Base-by-base conservation (phyloP, 2,329 filamentous ascomycete species). In the Talaromyces sp. region DNA sequence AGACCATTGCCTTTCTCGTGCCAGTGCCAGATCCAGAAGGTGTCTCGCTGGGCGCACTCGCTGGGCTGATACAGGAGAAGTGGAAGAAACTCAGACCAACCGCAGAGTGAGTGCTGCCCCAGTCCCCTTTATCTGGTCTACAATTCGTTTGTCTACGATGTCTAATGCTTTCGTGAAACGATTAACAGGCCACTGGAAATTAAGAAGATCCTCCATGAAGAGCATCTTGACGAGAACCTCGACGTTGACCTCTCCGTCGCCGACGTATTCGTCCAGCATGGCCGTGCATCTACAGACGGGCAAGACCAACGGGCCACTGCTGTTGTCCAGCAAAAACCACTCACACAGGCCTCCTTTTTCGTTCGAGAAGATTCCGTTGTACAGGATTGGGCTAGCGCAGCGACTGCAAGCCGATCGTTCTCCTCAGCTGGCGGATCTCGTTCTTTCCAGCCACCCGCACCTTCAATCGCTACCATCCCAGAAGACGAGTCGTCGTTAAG, bases 251-350 rank as follows among this genome's bases (percentile, higher is more conserved):
- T 74, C 63, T 72, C 72, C 0, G 74, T 75, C 21, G 72, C 72
- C 2, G 72, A 76, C 58, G 72, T 76, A 8, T 77, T 74, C 57
- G 70, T 77, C 14, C 68, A 77, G 57, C 68, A 63, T 43, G 74
- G 74, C 2, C 72, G 72, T 51, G 73, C 70, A 5, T 65, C 60
- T 10, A 32, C 65, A 3, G 74, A 76, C 48, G 70, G 71, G 7
- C 64, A 66, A 32, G 74, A 77, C 62, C 74, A 77, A 64, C 66
- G 67, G 11, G 71, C 65, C 6, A 67, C 65, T 1, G 67, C 76
- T 2, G 69, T 72, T 11, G 73, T 76, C 12, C 62, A 75, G 29
- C 73, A 72, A 56, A 70, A 67, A 19, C 71, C 73, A 9, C 54
- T 66, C 3, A 17, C 51, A 1, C 61, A 69, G 31, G 58, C 65